Conservation (phyloP, 805 yeast species). For the Blastobotrys robertii region DNA sequence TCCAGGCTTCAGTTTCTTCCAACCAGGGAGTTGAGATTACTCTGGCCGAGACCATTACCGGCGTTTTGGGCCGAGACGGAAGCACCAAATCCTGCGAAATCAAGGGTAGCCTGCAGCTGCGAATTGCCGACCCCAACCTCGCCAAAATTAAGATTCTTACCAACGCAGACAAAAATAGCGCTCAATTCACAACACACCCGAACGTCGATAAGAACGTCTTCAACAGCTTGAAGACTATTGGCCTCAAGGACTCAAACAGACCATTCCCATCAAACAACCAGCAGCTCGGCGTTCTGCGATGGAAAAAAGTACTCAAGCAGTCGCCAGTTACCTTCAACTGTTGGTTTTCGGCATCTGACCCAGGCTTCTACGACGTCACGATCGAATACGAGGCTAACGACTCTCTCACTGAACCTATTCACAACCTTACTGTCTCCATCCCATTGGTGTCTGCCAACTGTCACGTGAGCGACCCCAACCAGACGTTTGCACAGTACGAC, state of each 20-base stretch:
- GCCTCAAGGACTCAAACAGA: conserved; percentile 65
- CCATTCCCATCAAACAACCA: conserved; percentile 90
- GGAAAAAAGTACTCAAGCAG: conserved; percentile 65
- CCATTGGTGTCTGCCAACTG: conserved; percentile 60
- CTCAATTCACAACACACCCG: conserved; percentile 90
- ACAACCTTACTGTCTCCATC: conserved; percentile 46
- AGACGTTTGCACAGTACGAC: conserved; percentile 43
- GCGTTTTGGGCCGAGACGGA: conserved; percentile 80
- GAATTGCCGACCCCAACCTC: conserved; percentile 67
- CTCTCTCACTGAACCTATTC: conserved; percentile 37
- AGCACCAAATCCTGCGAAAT: conserved; percentile 48
- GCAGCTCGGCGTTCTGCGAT: conserved; percentile 82
- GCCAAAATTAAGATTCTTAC: conserved; percentile 59
- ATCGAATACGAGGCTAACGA: conserved; percentile 75
- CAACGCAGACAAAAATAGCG: conserved; percentile 38
- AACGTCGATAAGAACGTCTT: conserved; percentile 79
- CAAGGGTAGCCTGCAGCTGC: conserved; percentile 83
- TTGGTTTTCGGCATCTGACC: conserved; percentile 65
- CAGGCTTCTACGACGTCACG: conserved; percentile 61
- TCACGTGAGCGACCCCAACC: conserved; percentile 29
- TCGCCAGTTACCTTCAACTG: conserved; percentile 74
- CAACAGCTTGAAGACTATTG: conserved; percentile 45
- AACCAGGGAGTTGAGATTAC: conserved; percentile 76
- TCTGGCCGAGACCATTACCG: conserved; percentile 66
- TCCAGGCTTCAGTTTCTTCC: conserved; percentile 19